These are phyloP conservation scores for Pistacia atlantica DNA, from an alignment of 345 rosid species.

Conservation along the genomic window DNA sequence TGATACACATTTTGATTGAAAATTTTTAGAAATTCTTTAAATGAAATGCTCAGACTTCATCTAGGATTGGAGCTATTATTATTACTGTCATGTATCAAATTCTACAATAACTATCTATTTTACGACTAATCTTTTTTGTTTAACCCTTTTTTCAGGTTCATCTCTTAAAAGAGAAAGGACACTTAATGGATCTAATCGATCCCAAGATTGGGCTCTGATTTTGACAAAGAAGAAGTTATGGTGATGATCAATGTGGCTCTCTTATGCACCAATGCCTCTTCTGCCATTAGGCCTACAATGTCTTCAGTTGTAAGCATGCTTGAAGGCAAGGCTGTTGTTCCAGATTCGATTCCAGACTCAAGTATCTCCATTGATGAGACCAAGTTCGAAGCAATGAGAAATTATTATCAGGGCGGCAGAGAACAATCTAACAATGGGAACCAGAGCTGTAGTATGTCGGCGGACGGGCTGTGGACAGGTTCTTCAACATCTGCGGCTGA, in stretches of 20 bases:
- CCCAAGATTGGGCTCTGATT: conserved; percentile 41
- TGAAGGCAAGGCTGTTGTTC: conserved; percentile 43
- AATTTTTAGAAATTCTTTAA: too few species aligned
- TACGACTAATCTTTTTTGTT: neutral
- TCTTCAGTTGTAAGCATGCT: conserved; percentile 65
- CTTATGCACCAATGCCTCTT: conserved; percentile 40
- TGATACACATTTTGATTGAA: too few species aligned
- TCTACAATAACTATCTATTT: too few species aligned
- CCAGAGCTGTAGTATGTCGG: too few species aligned
- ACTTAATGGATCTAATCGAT: conserved; percentile 42
- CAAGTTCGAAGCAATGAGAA: conserved; percentile 23
- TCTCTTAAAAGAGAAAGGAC: conserved; percentile 42
- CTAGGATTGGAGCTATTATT: neutral
- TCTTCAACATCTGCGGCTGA: conserved; percentile 36
- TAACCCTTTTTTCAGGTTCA: conserved; percentile 26
- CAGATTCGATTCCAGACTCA: conserved; percentile 11
- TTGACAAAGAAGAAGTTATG: conserved; percentile 46
- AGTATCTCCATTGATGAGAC: neutral
- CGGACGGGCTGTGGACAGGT: conserved; percentile 8
- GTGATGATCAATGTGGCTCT: conserved; percentile 50
- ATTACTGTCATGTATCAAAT: too few species aligned
- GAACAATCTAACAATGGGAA: conserved; percentile 6
- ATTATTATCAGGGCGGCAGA: conserved; percentile 11
- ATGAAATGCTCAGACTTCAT: too few species aligned
- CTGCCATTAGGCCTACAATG: conserved; percentile 51